phyloP scores from a whole-genome alignment of 2,329 filamentous ascomycete genomes.

The Aureobasidium leucospermi region DNA sequence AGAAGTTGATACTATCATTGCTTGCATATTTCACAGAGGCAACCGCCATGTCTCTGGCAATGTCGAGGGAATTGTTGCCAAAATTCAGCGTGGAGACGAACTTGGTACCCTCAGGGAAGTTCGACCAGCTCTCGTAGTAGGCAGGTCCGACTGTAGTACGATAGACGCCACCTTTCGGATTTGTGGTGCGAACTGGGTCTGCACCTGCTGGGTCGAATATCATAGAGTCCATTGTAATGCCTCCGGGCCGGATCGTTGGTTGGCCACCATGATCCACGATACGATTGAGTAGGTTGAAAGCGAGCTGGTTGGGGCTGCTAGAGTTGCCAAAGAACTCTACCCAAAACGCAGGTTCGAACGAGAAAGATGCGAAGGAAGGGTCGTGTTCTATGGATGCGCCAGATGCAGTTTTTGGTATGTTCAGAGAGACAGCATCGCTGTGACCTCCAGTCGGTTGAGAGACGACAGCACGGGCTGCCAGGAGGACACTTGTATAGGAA shows the following conservation, averaged over 20 bases:
- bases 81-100: conserved; percentile 26
- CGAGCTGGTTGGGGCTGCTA: conserved; percentile 21
- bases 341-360: conserved; percentile 27
- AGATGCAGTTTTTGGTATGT: conserved; percentile 4
- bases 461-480: background rate
- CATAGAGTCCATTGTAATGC: conserved; percentile 27
- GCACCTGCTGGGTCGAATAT: conserved; percentile 22
- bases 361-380: conserved; percentile 23
- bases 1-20: conserved; percentile 20
- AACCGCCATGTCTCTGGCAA: conserved; percentile 23
- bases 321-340: conserved; percentile 26
- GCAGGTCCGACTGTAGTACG: conserved; percentile 24
- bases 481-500: background rate
- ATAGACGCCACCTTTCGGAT: conserved; percentile 23
- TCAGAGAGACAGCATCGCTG: background rate
- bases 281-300: conserved; percentile 21
- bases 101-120: conserved; percentile 24
- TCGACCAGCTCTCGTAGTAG: conserved; percentile 26
- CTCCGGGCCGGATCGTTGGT: conserved; percentile 24
- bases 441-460: background rate
- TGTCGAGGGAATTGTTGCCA: conserved; percentile 23
- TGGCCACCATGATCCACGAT: conserved; percentile 23
- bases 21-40: conserved; percentile 23
- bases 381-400: conserved; percentile 24
- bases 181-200: conserved; percentile 21